These are phyloP conservation scores for Chrysosphaeria jannelii DNA, from an alignment of 2,329 filamentous ascomycete genomes.

Conservation along the genomic window DNA sequence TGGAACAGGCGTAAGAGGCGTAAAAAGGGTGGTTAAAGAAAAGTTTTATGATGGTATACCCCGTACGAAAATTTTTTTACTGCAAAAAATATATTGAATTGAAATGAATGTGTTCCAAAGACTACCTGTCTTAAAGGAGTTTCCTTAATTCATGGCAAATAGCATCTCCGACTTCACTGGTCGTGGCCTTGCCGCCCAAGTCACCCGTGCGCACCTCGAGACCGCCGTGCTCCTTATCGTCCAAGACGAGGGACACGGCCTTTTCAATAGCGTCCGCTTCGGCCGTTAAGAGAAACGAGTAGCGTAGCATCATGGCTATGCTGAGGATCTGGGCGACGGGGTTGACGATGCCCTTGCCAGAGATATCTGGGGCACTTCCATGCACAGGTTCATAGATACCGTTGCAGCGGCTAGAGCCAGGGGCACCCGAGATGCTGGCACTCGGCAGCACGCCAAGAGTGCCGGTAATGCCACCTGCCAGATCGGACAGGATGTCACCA, in stretches of 20 bases:
- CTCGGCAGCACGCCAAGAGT: slow-evolving; percentile 15
- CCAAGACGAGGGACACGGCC: slow-evolving; percentile 31
- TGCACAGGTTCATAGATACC: slow-evolving; percentile 57
- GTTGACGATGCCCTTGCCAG: slow-evolving; percentile 41
- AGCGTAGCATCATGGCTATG: slow-evolving; percentile 45
- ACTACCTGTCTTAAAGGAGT: slow-evolving; percentile 1
- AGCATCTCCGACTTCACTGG: slow-evolving; percentile 5
- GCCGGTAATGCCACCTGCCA: slow-evolving; percentile 15
- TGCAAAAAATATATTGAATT: too few relatives aligned
- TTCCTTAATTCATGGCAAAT: slow-evolving; percentile 3
- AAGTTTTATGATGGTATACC: too few relatives aligned
- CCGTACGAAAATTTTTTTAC: background rate
- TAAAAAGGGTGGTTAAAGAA: background rate
- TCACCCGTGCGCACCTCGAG: slow-evolving; percentile 16
- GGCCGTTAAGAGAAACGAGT: slow-evolving; percentile 30
- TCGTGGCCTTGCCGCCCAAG: slow-evolving; percentile 5
- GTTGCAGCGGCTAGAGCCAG: slow-evolving; percentile 16
- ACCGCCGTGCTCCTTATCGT: slow-evolving; percentile 13
- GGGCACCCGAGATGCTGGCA: slow-evolving; percentile 14
- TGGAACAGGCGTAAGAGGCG: background rate
- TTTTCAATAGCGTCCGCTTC: slow-evolving; percentile 33
- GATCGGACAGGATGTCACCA: slow-evolving; percentile 16
- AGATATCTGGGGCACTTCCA: slow-evolving; percentile 43
- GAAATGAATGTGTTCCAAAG: too few relatives aligned
- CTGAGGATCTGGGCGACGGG: slow-evolving; percentile 42